These are phyloP conservation scores for Rhododendron ovatum DNA, from an alignment of 148 eudicot species.

Conservation along the genomic window DNA sequence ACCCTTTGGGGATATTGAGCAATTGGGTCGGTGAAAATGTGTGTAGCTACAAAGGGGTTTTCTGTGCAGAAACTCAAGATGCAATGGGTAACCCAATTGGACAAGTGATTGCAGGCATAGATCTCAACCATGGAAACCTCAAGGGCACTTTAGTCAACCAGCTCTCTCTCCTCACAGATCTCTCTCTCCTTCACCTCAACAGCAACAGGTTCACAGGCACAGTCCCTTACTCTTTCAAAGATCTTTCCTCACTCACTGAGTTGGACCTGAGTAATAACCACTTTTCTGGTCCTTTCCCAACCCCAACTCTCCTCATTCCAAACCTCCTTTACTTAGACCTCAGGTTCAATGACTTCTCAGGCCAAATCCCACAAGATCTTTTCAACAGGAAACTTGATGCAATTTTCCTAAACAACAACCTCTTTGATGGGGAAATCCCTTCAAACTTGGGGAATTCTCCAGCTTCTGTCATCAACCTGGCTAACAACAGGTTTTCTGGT, in stretches of 20 bases:
- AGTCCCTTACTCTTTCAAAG: conserved; percentile 48
- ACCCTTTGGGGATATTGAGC: conserved; percentile 48
- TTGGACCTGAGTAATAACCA: conserved; percentile 87
- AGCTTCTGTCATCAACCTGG: conserved; percentile 79
- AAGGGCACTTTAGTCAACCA: conserved; percentile 49
- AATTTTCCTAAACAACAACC: conserved; percentile 72
- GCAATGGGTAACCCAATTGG: conserved; percentile 5
- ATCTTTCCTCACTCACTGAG: conserved; percentile 50
- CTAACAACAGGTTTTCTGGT: conserved; percentile 62
- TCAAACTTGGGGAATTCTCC: conserved; percentile 67
- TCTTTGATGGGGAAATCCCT: conserved; percentile 55
- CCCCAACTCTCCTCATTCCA: conserved; percentile 38
- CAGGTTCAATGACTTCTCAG: conserved; percentile 62
- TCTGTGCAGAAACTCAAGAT: conserved; percentile 34
- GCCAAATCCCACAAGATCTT: conserved; percentile 56
- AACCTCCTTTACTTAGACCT: conserved; percentile 68
- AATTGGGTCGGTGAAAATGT: conserved; percentile 82
- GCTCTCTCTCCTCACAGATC: conserved; percentile 47
- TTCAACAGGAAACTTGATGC: conserved; percentile 72
- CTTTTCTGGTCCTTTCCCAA: conserved; percentile 67
- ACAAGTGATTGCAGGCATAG: conserved; percentile 49
- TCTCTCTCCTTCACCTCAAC: conserved; percentile 76
- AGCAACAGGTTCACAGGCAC: conserved; percentile 69
- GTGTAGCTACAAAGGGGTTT: conserved; percentile 70
- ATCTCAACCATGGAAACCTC: conserved; percentile 82